A percentile compares a stretch with the other conserved stretches of the same genome.
phyloP scores from a whole-genome alignment of 306 rosid species.

The Quercus wislizeni region DNA sequence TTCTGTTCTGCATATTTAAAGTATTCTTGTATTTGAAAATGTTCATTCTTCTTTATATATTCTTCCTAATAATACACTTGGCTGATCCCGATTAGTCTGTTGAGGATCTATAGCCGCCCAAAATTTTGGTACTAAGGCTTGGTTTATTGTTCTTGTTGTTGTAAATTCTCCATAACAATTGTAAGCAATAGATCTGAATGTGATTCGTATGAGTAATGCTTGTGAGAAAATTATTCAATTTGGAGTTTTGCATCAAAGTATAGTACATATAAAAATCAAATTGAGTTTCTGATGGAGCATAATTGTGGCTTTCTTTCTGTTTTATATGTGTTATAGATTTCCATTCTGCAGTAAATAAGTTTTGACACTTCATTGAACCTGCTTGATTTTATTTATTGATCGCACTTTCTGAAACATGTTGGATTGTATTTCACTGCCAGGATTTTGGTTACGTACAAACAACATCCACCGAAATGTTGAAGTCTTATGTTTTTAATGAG shows the following conservation, averaged over 20 bases:
- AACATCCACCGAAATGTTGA: slow-evolving; percentile 82
- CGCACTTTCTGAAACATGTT: slow-evolving; percentile 4
- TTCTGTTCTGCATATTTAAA: neutral
- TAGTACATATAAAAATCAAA: neutral
- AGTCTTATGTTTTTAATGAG: slow-evolving; percentile 77
- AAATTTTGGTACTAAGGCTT: too few relatives aligned
- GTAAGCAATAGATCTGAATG: too few relatives aligned
- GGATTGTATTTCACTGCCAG: slow-evolving; percentile 40
- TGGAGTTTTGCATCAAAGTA: neutral
- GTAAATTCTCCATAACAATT: too few relatives aligned
- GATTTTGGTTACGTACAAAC: slow-evolving; percentile 88
- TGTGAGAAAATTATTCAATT: neutral
- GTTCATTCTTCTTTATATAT: neutral
- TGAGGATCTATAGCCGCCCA: too few relatives aligned
- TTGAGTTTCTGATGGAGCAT: neutral
- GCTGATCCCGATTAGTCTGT: too few relatives aligned
- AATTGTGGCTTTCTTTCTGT: neutral
- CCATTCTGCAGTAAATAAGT: neutral
- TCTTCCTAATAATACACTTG: neutral
- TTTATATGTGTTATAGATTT: neutral
- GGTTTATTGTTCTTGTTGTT: too few relatives aligned
- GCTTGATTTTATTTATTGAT: neutral
- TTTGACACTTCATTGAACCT: neutral
- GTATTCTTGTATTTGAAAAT: neutral
- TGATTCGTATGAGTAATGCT: neutral